These are phyloP conservation scores for Monilinia laxa DNA, from an alignment of 2,329 filamentous ascomycete genomes.

Conservation along the genomic window DNA sequence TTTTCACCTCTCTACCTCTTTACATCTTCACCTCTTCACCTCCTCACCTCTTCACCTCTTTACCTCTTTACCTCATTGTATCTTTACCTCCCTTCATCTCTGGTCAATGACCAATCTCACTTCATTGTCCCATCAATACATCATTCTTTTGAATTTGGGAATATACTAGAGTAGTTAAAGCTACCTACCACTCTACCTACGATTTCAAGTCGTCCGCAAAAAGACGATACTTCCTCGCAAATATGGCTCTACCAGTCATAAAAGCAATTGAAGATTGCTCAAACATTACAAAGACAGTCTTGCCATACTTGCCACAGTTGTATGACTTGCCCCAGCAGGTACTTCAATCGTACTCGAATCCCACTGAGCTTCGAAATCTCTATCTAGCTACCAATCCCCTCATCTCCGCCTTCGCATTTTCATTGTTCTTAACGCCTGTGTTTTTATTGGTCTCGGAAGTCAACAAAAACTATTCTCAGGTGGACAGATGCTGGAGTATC, in stretches of 20 bases:
- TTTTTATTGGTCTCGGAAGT: constrained; percentile 77
- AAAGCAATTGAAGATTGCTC: constrained; percentile 71
- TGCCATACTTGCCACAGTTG: constrained; percentile 71
- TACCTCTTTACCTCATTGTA: not conserved
- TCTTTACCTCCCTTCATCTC: not conserved
- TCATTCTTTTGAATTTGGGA: not conserved
- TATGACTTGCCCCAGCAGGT: constrained; percentile 67
- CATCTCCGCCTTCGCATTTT: constrained; percentile 69
- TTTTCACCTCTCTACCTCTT: not conserved
- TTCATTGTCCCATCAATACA: not conserved
- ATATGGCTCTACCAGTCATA: constrained; percentile 69
- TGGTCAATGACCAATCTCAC: not conserved
- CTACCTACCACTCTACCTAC: not conserved
- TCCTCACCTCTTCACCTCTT: not conserved
- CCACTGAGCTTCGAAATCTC: constrained; percentile 63
- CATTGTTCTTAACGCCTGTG: constrained; percentile 66
- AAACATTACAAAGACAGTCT: constrained; percentile 71
- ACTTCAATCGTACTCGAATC: constrained; percentile 57
- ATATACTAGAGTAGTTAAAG: not conserved
- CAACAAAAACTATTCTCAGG: constrained; percentile 95
- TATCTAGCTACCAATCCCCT: constrained; percentile 87
- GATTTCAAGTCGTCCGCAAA: not conserved
- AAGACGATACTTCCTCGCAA: not conserved
- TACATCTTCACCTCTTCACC: not conserved
- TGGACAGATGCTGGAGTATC: constrained; percentile 90